A percentile compares a stretch with the other conserved stretches of the same genome.
These are phyloP conservation scores for Melastoma malabathricum DNA, from an alignment of 345 rosid genomes.

Conservation along the genomic window DNA sequence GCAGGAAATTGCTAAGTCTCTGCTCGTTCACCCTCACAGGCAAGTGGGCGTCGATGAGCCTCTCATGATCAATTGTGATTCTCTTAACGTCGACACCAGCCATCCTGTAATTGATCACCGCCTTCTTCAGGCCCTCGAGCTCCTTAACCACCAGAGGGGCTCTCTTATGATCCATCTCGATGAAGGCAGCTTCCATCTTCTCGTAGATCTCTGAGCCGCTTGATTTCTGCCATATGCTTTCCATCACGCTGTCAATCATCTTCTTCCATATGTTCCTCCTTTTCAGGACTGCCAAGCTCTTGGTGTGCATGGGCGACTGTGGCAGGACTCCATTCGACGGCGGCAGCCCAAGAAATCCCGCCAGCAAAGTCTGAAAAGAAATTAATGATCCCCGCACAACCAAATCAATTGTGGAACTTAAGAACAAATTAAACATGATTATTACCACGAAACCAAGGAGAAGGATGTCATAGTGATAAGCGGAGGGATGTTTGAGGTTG, in stretches of 20 bases:
- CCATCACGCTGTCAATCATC: conserved; percentile 69
- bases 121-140: conserved; percentile 55
- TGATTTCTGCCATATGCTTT: conserved; percentile 43
- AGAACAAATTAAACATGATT: neutral
- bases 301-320: conserved; percentile 86
- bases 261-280: conserved; percentile 56
- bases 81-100: conserved; percentile 15
- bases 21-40: conserved; percentile 83
- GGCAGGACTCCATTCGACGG: conserved; percentile 94
- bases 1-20: conserved; percentile 63
- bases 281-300: conserved; percentile 65
- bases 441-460: conserved; percentile 56
- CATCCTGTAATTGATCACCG: conserved; percentile 35
- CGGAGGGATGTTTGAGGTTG: conserved; percentile 63
- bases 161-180: conserved; percentile 49
- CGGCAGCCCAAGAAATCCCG: conserved; percentile 79
- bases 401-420: too few relatives aligned
- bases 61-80: conserved; percentile 51
- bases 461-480: conserved; percentile 73
- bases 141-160: conserved; percentile 18
- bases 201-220: conserved; percentile 66
- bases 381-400: too few relatives aligned
- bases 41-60: conserved; percentile 47
- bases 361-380: conserved; percentile 46
- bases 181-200: conserved; percentile 60